These are phyloP conservation scores for Blepharisma undulans DNA, from an alignment of 169 alveolate species.

Conservation along the genomic window DNA sequence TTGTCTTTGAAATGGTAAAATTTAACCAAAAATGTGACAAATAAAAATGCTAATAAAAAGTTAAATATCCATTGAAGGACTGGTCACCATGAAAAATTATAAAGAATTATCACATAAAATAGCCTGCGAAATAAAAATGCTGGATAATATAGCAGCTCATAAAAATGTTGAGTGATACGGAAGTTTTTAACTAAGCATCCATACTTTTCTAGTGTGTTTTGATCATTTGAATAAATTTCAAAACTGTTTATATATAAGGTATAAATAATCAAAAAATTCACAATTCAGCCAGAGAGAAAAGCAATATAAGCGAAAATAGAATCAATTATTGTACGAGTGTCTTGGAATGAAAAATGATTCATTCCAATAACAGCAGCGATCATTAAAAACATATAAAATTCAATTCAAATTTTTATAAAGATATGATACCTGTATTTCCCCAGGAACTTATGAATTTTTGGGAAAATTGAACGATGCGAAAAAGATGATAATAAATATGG, in stretches of 20 bases:
- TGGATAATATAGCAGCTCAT: conserved; percentile 1
- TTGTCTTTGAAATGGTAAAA: no score
- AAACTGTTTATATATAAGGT: not conserved
- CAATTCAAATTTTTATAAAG: not conserved
- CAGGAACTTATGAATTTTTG: not conserved
- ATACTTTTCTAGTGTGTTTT: not conserved
- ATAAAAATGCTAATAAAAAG: no score
- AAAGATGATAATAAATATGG: not conserved
- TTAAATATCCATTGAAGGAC: not conserved
- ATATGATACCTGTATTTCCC: not conserved
- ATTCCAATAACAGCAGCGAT: not conserved
- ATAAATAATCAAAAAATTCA: not conserved
- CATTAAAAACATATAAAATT: not conserved
- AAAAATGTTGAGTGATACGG: not conserved
- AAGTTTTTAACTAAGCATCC: not conserved
- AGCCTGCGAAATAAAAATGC: not conserved
- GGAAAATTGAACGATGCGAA: not conserved
- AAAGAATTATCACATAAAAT: not conserved
- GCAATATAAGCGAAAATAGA: not conserved
- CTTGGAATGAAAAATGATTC: not conserved
- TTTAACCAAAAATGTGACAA: no score
- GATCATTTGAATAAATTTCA: not conserved
- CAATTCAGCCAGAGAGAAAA: not conserved
- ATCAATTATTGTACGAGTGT: not conserved
- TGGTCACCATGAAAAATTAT: not conserved